Evolutionary conservation across 2,329 filamentous ascomycete species (phyloP), one percentile per base, ranked within the genome.

Genomic region (Scytalidium sp.): DNA sequence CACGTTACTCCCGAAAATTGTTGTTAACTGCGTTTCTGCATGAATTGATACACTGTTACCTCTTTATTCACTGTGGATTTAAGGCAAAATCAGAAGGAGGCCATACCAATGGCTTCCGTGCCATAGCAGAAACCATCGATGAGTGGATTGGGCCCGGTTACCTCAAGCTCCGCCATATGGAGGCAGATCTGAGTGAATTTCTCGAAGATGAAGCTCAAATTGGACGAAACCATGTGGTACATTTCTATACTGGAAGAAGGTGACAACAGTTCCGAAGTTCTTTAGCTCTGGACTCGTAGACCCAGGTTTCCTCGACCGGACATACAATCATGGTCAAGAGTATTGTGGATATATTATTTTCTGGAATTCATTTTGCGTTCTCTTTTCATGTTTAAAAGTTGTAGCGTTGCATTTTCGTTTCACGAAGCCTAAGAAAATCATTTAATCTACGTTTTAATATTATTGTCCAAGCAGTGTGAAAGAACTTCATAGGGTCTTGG

Each of bases 21-120:
- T 72, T 86, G 48, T 83, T 86, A 44, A 81, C 79, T 6, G 83
- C 83, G 0, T 85, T 87, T 54, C 60, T 87, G 43, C 83, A 86
- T 60, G 83, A 87, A 65, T 75, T 85, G 57, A 82, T 86, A 43
- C 83, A 86, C 66, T 82, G 81, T 64, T 86, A 84, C 60, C 69
- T 86, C 15, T 86, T 86, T 56, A 76, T 86, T 50, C 72, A 69
- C 46, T 84, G 81, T 56, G 83, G 83, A 3, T 78, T 82, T 61
- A 71, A 75, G 41, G 81, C 81, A 0, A 69, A 75, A 29, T 67
- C 72, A 20, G 70, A 73, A 40, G 81, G 81, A 10, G 83, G 83
- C 1, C 83, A 86, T 56, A 85, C 83, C 2, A 62, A 70, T 2
- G 83, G 80, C 2, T 86, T 86, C 57, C 70, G 72, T 22, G 70